These are phyloP conservation scores for Sugiyamaella sp. DNA, from an alignment of 1,139 yeast genomes.

Conservation along the genomic window DNA sequence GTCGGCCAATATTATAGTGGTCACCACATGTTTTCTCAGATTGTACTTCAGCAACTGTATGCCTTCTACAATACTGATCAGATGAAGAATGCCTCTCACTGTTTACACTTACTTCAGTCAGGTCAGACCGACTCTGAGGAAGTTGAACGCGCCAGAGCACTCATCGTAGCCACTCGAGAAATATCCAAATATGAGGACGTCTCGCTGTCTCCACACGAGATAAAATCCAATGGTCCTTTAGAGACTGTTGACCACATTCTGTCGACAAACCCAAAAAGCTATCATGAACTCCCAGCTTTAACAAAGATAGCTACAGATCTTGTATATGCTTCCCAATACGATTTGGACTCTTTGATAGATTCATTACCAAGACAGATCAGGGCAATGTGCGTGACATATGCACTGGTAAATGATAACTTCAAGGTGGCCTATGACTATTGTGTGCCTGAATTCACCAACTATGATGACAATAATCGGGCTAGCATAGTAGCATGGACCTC, in stretches of 20 bases:
- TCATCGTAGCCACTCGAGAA: constrained; percentile 37
- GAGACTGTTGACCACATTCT: constrained; percentile 39
- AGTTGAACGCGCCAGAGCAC: constrained; percentile 30
- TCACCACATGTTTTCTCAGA: constrained; percentile 16
- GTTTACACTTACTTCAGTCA: constrained; percentile 29
- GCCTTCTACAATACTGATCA: constrained; percentile 37
- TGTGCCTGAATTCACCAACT: constrained; percentile 33
- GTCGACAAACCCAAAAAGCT: constrained; percentile 39
- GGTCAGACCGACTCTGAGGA: constrained; percentile 19
- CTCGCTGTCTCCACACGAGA: constrained; percentile 37
- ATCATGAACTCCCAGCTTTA: constrained; percentile 36
- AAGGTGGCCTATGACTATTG: constrained; percentile 52
- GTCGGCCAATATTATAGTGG: constrained; percentile 24
- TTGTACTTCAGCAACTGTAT: constrained; percentile 34
- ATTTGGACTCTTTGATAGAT: constrained; percentile 22
- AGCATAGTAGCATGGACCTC: constrained; percentile 54
- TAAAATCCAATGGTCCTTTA: constrained; percentile 34
- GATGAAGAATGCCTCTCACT: constrained; percentile 38
- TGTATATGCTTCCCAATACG: constrained; percentile 28
- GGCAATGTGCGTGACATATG: constrained; percentile 58
- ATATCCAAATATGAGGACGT: constrained; percentile 37
- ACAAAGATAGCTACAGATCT: constrained; percentile 33
- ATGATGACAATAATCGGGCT: constrained; percentile 38
- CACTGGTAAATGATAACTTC: constrained; percentile 57
- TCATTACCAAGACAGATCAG: constrained; percentile 47